Percentiles rank a stretch among this genome's conserved stretches.
Evolutionary conservation across 2,329 filamentous ascomycete species (phyloP).

Genomic region (Aspergillus felis): DNA sequence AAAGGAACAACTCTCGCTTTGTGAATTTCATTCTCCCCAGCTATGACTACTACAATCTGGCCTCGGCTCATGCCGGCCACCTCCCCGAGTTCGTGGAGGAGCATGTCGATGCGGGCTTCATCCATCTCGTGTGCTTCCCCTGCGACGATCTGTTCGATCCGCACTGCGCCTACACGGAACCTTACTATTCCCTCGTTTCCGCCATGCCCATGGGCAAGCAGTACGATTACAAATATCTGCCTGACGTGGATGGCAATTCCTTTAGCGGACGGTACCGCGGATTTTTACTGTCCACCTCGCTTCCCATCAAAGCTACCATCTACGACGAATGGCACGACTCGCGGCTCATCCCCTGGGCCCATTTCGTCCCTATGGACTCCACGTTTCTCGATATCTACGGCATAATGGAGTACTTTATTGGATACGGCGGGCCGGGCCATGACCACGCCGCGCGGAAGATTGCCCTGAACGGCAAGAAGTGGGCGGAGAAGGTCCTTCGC

Average conservation of each 20-base stretch:
- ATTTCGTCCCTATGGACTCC: constrained; percentile 77
- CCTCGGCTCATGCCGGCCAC: constrained; percentile 22
- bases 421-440: constrained; percentile 44
- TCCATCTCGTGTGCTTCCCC: constrained; percentile 44
- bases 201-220: constrained; percentile 33
- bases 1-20: constrained; percentile 36
- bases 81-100: constrained; percentile 39
- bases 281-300: constrained; percentile 64
- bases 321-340: constrained; percentile 79
- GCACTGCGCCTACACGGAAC: constrained; percentile 46
- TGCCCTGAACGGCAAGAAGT: constrained; percentile 61
- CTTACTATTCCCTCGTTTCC: constrained; percentile 33
- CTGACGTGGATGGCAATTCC: constrained; percentile 72
- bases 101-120: constrained; percentile 42
- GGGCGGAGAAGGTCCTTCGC: constrained; percentile 65
- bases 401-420: constrained; percentile 71
- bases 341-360: constrained; percentile 70
- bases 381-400: constrained; percentile 68
- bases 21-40: constrained; percentile 26
- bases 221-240: constrained; percentile 61
- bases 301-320: constrained; percentile 74
- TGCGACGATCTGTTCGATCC: constrained; percentile 7
- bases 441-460: constrained; percentile 62
- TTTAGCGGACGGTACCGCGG: constrained; percentile 66
- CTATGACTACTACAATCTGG: constrained; percentile 42